phyloP scores from a whole-genome alignment of 73 alveolate genomes.

The Uronychia binucleata region DNA sequence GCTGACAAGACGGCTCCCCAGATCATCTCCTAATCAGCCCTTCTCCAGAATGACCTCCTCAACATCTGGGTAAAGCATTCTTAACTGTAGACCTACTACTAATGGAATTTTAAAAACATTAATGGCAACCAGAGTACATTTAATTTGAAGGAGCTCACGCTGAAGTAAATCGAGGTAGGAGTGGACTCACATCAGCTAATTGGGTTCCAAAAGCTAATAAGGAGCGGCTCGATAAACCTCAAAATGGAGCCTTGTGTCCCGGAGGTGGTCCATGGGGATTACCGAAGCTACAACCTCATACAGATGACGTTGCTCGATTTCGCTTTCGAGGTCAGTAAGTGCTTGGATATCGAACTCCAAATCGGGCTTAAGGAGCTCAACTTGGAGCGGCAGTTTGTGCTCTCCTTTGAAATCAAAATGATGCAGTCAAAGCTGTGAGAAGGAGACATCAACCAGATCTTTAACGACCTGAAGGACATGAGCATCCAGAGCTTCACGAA shows the following conservation, averaged over 20 bases:
- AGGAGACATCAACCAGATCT: background rate
- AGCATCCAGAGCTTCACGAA: background rate
- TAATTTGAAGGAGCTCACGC: background rate
- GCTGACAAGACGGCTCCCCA: background rate
- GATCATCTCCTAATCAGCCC: background rate
- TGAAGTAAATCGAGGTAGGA: background rate
- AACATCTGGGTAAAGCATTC: background rate
- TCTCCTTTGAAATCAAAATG: background rate
- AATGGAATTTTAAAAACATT: background rate
- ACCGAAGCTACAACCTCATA: background rate
- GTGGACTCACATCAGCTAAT: background rate
- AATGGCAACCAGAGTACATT: background rate
- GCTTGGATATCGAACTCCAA: background rate
- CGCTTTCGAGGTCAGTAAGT: background rate
- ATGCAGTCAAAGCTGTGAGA: background rate
- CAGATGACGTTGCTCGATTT: background rate
- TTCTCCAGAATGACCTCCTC: background rate
- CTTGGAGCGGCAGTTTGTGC: background rate
- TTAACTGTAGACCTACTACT: background rate
- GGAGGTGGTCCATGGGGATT: background rate
- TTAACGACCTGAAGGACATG: background rate
- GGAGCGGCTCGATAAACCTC: background rate
- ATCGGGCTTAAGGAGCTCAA: background rate
- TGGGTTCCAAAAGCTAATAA: background rate
- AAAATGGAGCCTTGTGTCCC: background rate